A percentile compares a stretch with the other conserved stretches of the same genome.
phyloP scores from a whole-genome alignment of 1,284 basidiomycete species.

The Rugiboletus extremiorientalis region DNA sequence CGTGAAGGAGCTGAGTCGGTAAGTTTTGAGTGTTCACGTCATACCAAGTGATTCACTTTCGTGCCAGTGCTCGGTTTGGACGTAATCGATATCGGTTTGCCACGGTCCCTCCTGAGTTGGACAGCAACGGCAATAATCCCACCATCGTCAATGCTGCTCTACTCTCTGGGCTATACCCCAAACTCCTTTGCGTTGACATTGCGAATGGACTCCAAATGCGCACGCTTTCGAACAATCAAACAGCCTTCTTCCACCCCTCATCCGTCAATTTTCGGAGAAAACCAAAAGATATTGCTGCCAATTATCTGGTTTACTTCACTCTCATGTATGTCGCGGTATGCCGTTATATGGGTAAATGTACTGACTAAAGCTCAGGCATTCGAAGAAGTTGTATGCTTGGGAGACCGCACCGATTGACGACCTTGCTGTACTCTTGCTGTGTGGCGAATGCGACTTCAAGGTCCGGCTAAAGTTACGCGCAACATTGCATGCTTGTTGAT shows the following conservation, averaged over 20 bases:
- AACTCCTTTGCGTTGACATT: conserved; percentile 75
- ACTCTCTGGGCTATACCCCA: conserved; percentile 89
- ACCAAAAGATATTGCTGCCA: conserved; percentile 69
- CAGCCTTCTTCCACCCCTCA: conserved; percentile 87
- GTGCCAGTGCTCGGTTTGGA: conserved; percentile 67
- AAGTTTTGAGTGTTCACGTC: conserved; percentile 3
- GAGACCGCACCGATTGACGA: conserved; percentile 93
- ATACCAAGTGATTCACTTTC: background rate
- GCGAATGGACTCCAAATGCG: conserved; percentile 60
- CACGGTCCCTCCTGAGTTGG: conserved; percentile 67
- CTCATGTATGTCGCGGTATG: conserved; percentile 63
- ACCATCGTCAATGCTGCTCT: conserved; percentile 82
- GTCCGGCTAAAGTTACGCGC: conserved; percentile 39
- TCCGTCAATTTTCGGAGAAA: conserved; percentile 82
- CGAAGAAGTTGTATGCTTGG: conserved; percentile 95
- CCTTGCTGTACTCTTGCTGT: conserved; percentile 79
- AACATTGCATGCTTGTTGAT: conserved; percentile 6
- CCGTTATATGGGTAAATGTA: background rate
- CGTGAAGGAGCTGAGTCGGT: conserved; percentile 75
- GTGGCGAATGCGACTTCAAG: conserved; percentile 92
- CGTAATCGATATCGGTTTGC: conserved; percentile 80
- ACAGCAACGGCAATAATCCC: conserved; percentile 66
- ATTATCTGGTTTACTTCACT: conserved; percentile 86
- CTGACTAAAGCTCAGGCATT: conserved; percentile 61
- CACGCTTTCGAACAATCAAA: conserved; percentile 88